Conservation (phyloP, 768 basidiomycete species). For the Suillus sp. region DNA sequence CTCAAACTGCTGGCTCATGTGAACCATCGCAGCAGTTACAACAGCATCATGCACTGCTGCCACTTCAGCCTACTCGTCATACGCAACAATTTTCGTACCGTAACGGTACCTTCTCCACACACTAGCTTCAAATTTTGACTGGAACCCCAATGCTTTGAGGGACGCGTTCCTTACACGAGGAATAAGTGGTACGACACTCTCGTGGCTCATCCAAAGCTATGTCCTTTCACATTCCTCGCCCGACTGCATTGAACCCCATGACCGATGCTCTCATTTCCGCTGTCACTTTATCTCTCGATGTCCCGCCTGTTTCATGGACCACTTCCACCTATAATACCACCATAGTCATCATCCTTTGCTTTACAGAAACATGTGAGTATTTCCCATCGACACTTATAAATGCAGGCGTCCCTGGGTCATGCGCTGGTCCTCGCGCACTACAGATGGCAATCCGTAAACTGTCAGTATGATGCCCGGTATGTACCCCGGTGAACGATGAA, state of each 20-base stretch:
- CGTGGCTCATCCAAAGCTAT: slow-evolving; percentile 55
- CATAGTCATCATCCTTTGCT: slow-evolving; percentile 47
- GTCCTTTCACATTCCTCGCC: slow-evolving; percentile 49
- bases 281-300: slow-evolving; percentile 24
- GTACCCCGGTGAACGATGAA: slow-evolving; percentile 48
- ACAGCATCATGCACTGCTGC: slow-evolving; percentile 28
- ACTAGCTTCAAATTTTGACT: slow-evolving; percentile 26
- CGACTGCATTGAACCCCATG: slow-evolving; percentile 50
- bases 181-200: slow-evolving; percentile 50
- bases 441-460: slow-evolving; percentile 60
- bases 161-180: slow-evolving; percentile 36
- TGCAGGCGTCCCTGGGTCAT: slow-evolving; percentile 55
- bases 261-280: slow-evolving; percentile 59
- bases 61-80: slow-evolving; percentile 28
- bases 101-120: slow-evolving; percentile 42
- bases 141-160: slow-evolving; percentile 28
- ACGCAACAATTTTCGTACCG: slow-evolving; percentile 44
- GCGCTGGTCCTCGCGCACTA: slow-evolving; percentile 57
- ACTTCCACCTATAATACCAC: slow-evolving; percentile 40
- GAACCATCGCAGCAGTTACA: slow-evolving; percentile 38
- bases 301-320: slow-evolving; percentile 34
- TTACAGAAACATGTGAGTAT: slow-evolving; percentile 51
- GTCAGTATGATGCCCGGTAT: slow-evolving; percentile 51
- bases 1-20: slow-evolving; percentile 24
- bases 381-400: slow-evolving; percentile 50